Conservation (phyloP, 371 early-diverging fungal genomes). For the Mortierella sp. region DNA sequence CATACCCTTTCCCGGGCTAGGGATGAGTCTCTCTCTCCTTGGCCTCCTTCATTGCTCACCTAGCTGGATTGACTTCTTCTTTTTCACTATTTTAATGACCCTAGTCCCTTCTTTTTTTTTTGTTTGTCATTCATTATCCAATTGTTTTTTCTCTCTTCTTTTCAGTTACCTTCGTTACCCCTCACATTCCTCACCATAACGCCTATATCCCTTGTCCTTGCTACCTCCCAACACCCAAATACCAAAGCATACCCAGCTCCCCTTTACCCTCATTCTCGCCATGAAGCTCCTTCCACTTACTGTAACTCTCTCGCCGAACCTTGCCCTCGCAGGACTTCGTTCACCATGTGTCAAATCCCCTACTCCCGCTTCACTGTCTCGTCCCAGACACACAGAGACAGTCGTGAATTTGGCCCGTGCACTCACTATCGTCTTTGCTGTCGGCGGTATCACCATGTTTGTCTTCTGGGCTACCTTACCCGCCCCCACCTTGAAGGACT, state of each 20-base stretch:
- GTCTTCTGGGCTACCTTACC: conserved; percentile 22
- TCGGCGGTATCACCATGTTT: conserved; percentile 24
- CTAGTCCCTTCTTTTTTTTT: neutral
- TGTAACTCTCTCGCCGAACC: conserved; percentile 15
- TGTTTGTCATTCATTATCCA: neutral
- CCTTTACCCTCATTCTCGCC: neutral
- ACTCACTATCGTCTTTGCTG: conserved; percentile 32
- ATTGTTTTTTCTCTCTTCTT: neutral
- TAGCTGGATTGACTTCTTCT: neutral
- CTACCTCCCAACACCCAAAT: neutral
- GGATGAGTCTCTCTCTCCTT: no score
- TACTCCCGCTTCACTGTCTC: conserved; percentile 44
- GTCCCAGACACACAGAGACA: conserved; percentile 30
- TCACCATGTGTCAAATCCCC: conserved; percentile 55
- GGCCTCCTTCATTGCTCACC: neutral
- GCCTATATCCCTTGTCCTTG: neutral
- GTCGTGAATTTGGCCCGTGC: conserved; percentile 38
- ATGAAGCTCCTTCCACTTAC: conserved; percentile 47
- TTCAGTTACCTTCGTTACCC: neutral
- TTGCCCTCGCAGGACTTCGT: conserved; percentile 6
- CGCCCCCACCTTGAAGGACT: neutral
- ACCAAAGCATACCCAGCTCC: neutral
- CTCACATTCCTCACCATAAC: neutral
- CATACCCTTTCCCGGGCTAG: neutral
- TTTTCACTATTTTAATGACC: conserved; percentile 1